phyloP scores from a whole-genome alignment of 805 yeast genomes.

The Pichia cephalocereana region DNA sequence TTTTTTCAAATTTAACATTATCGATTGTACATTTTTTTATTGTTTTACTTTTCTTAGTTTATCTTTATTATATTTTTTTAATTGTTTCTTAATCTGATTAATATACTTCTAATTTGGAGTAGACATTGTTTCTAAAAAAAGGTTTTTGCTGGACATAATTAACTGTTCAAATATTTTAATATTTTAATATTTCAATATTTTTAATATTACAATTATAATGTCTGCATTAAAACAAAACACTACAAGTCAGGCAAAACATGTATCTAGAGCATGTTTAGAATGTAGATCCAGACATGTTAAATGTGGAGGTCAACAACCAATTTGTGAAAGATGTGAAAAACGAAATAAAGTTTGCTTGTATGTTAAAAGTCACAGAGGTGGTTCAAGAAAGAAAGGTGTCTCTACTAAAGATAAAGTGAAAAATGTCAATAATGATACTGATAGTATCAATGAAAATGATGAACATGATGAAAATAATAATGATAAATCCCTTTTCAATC shows the following conservation, averaged over 20 bases:
- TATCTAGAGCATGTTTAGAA: constrained; percentile 41
- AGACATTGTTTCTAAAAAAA: too few relatives aligned
- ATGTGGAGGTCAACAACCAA: constrained; percentile 41
- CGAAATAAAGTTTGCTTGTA: constrained; percentile 32
- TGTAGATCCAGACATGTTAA: constrained; percentile 43
- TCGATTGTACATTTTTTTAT: too few relatives aligned
- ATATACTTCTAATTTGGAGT: too few relatives aligned
- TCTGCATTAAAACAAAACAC: not conserved
- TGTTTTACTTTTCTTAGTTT: too few relatives aligned
- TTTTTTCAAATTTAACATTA: too few relatives aligned
- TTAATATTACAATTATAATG: not conserved
- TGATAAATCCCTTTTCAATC: too few relatives aligned
- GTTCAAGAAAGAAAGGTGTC: constrained; percentile 42
- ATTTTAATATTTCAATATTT: not conserved
- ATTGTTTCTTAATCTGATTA: too few relatives aligned
- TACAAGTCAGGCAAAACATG: constrained; percentile 22
- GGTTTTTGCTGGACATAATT: too few relatives aligned
- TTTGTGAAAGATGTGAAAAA: constrained; percentile 34
- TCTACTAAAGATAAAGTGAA: constrained; percentile 18
- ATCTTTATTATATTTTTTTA: too few relatives aligned
- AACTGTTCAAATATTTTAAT: too few relatives aligned
- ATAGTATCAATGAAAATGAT: not conserved
- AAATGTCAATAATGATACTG: not conserved
- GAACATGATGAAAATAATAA: not conserved
- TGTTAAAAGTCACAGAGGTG: constrained; percentile 46